Base-by-base conservation (phyloP, 306 rosid species). In the Amphicarpaea edgeworthii region DNA sequence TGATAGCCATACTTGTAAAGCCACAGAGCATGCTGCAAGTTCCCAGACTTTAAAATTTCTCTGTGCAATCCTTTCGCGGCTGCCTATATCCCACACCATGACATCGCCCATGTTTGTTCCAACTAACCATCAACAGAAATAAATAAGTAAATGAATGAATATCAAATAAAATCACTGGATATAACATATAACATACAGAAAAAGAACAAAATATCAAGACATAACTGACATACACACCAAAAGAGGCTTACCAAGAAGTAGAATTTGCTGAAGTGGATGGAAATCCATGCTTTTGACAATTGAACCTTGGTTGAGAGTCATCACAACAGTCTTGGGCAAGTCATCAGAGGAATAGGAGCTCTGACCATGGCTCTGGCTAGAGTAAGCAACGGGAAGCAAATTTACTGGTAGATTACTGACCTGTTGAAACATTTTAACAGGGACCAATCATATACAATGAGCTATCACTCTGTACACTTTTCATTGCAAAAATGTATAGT, bases 51-150 rank as follows among this genome's bases (percentile, higher is more conserved):
- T 89, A 77, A 96, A 96, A 86, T 73, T 93, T 89, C 83, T 89
- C 19, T 55, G 53, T 54, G 94, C 94, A 88, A 96, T 79, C 82
- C 90, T 89, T 69, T 93, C 97, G 67, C 84, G 93, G 76, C 87
- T 84, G 58, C 96, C 93, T 65, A 96, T 72, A 63, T 96, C 98
- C 92, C 96, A 93, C 70, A 93, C 73, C 93, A 93, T 88, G 83
- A 89, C 85, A 68, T 96, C 99, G 9, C 99, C 99, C 88, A 83
- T 82, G 83, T 81, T 89, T 73, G 99, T 93, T 86, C 99, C 99
- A 68, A 93, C 99, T 96, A 83, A 79, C 40, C 61, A 73, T 68
- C 70, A 85, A 84, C 49, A 59, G 38, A 70, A 86, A 83, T 51
- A 42, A 30, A 78, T 8, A 72, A 80, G 54, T 19, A 64, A 26